A percentile compares a stretch with the other conserved stretches of the same genome.
These are phyloP conservation scores for Phytopythium mirpurense DNA, from an alignment of 352 stramenopile genomes.

Conservation along the genomic window DNA sequence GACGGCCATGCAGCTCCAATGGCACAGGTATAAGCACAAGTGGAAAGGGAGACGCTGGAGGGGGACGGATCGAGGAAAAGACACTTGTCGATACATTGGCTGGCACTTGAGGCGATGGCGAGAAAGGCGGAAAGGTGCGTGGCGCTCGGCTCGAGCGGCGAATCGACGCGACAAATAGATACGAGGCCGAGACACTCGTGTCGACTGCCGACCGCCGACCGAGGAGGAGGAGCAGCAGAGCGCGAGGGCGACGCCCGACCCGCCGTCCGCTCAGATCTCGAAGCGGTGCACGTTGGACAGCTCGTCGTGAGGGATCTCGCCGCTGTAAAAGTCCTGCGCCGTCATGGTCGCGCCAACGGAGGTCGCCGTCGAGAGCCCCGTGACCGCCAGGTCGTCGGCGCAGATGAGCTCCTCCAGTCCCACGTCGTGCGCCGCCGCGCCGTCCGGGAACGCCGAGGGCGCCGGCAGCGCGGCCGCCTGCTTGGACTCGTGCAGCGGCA, in stretches of 20 bases:
- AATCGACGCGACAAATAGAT: conserved; percentile 7
- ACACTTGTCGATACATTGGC: conserved; percentile 2
- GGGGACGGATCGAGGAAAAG: not conserved
- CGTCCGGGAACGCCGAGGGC: not conserved
- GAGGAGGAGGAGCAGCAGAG: too few relatives aligned
- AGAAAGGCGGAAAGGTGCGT: not conserved
- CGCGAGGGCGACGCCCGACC: not conserved
- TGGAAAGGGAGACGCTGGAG: not conserved
- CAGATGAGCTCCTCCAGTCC: conserved; percentile 33
- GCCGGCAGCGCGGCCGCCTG: not conserved
- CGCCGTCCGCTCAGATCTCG: conserved; percentile 33
- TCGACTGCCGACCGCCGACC: too few relatives aligned
- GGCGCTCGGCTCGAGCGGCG: not conserved
- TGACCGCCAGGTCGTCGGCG: conserved; percentile 26
- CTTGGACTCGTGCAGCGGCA: conserved; percentile 16
- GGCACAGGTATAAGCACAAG: not conserved
- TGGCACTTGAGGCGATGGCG: not conserved
- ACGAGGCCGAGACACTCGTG: not conserved
- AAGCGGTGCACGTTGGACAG: conserved; percentile 39
- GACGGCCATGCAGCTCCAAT: too few relatives aligned
- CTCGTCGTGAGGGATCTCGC: conserved; percentile 32
- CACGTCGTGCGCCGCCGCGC: conserved; percentile 8
- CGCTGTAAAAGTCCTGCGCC: conserved; percentile 54
- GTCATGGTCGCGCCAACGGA: conserved; percentile 24
- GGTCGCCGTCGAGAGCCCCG: conserved; percentile 11